A percentile compares a stretch with the other conserved stretches of the same genome.
Evolutionary conservation across 768 basidiomycete species (phyloP).

Genomic region (Rhodosporidiobolus odoratus): DNA sequence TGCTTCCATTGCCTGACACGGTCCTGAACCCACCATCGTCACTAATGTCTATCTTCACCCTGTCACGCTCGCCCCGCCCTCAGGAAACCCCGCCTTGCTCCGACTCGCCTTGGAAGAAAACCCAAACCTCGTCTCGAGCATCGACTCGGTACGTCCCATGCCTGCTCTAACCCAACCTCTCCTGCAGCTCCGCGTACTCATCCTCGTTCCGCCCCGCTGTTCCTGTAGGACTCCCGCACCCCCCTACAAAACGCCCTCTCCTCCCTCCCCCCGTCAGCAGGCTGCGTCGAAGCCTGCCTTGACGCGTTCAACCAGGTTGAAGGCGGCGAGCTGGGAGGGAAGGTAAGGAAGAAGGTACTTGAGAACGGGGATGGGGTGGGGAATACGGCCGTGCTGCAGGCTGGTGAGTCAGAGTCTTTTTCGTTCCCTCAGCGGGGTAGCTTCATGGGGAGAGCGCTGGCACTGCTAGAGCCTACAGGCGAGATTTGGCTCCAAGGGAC

Average conservation of each 20-base stretch:
- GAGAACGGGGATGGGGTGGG: conserved; percentile 34
- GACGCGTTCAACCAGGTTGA: conserved; percentile 16
- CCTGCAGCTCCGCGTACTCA: too few species aligned
- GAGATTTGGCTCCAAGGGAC: too few species aligned
- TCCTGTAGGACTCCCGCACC: conserved; percentile 29
- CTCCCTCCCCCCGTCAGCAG: conserved; percentile 17
- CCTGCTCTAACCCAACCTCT: neutral
- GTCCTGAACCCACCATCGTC: too few species aligned
- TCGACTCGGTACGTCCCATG: conserved; percentile 11
- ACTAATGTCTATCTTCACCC: too few species aligned
- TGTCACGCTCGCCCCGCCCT: too few species aligned
- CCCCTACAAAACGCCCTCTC: conserved; percentile 34
- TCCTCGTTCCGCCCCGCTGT: neutral
- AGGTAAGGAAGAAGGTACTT: conserved; percentile 3
- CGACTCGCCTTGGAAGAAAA: conserved; percentile 8
- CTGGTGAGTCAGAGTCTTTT: conserved; percentile 9
- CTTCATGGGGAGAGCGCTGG: too few species aligned
- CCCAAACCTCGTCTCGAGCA: conserved; percentile 10
- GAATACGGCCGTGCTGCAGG: conserved; percentile 27
- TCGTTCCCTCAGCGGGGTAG: neutral
- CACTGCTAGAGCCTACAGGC: neutral
- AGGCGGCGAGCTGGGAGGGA: conserved; percentile 2
- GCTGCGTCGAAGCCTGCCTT: conserved; percentile 25
- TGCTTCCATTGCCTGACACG: neutral
- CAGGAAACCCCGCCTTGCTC: conserved; percentile 22